Conservation (phyloP, 2,329 filamentous ascomycete species). For the Claviceps cyperi region DNA sequence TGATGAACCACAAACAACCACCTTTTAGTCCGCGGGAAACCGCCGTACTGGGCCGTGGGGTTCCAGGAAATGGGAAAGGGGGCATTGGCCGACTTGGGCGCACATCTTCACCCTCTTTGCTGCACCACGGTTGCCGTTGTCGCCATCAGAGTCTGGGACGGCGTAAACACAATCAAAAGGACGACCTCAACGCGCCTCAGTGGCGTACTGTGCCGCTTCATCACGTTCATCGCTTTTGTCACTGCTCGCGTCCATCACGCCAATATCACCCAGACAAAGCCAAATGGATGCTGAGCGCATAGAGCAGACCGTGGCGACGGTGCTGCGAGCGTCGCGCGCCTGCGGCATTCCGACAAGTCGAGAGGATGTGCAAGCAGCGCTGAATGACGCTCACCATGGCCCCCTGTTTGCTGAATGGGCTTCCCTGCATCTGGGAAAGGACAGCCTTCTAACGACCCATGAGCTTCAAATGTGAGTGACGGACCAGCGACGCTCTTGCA, state of each 20-base stretch:
- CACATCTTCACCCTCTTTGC: not conserved
- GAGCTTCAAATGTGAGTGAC: conserved; percentile 33
- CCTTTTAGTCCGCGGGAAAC: too few relatives aligned
- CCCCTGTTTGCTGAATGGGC: conserved; percentile 33
- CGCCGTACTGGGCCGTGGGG: too few relatives aligned
- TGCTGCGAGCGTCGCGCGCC: conserved; percentile 18
- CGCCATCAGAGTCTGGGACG: not conserved
- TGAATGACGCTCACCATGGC: conserved; percentile 21
- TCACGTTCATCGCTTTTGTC: too few relatives aligned
- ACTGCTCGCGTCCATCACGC: not conserved
- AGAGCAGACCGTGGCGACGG: conserved; percentile 18
- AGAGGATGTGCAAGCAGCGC: conserved; percentile 23
- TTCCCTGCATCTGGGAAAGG: conserved; percentile 29
- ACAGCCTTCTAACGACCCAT: conserved; percentile 39
- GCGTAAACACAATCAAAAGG: not conserved
- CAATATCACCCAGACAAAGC: too few relatives aligned
- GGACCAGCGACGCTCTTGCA: too few relatives aligned
- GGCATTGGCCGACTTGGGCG: too few relatives aligned
- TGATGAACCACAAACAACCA: too few relatives aligned
- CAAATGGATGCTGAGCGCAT: conserved; percentile 15
- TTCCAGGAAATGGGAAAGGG: too few relatives aligned
- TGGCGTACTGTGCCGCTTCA: too few relatives aligned
- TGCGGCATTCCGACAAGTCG: conserved; percentile 18
- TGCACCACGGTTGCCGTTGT: not conserved
- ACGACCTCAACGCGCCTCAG: not conserved